phyloP scores from a whole-genome alignment of 164 flowering plant genomes.

The Vitis riparia region DNA sequence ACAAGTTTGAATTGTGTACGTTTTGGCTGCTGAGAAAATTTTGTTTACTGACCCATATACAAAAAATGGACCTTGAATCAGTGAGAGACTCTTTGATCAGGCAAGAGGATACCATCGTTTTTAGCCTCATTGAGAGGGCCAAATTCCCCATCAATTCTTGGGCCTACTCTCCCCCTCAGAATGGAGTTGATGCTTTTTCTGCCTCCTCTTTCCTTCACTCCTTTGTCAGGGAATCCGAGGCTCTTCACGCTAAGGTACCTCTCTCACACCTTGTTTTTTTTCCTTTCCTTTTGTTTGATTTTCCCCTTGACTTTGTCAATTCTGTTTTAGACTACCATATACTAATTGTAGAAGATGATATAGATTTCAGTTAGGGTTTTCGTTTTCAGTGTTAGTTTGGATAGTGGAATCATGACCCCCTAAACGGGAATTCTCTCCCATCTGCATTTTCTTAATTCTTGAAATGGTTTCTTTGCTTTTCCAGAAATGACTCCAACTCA shows the following conservation, averaged over 20 bases:
- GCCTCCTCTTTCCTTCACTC: constrained; percentile 42
- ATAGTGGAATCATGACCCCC: too few relatives aligned
- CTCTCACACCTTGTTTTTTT: not conserved
- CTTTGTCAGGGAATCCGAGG: constrained; percentile 62
- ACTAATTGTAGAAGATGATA: not conserved
- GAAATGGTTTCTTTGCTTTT: too few relatives aligned
- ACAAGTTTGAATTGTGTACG: too few relatives aligned
- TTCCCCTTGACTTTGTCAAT: not conserved
- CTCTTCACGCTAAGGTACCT: constrained; percentile 61
- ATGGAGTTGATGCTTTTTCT: constrained; percentile 11
- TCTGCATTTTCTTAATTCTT: too few relatives aligned
- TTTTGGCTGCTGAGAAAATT: too few relatives aligned
- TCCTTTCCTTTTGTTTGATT: too few relatives aligned
- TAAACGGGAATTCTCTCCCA: too few relatives aligned
- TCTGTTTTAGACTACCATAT: not conserved
- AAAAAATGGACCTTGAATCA: constrained; percentile 38
- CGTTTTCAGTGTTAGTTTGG: too few relatives aligned
- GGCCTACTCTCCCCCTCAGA: constrained; percentile 23
- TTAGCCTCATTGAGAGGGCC: constrained; percentile 72
- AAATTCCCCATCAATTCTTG: constrained; percentile 56
- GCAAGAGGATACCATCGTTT: constrained; percentile 78
- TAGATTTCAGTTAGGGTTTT: too few relatives aligned
- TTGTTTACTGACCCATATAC: too few relatives aligned
- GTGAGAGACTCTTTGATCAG: constrained; percentile 61
- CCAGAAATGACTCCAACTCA: too few relatives aligned